Conservation (phyloP, 441 rosid species). For the Melastoma candidum region DNA sequence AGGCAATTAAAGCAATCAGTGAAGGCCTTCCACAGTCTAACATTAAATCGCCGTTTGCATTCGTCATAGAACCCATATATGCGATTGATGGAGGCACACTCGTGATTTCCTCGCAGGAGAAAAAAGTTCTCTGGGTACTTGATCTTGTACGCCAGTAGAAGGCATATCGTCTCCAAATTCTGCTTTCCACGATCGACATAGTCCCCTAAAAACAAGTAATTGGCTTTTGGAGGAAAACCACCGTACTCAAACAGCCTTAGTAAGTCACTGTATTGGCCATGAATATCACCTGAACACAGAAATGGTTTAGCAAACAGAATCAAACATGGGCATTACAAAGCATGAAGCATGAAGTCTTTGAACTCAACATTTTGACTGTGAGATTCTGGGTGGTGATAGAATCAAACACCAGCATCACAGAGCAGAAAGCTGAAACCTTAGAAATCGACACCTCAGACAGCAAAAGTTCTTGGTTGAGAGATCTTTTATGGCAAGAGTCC, state of each 20-base stretch:
- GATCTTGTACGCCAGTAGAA: conserved; percentile 79
- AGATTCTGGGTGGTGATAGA: too few relatives aligned
- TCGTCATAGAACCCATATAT: conserved; percentile 90
- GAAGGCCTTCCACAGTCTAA: conserved; percentile 79
- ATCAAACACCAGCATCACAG: too few relatives aligned
- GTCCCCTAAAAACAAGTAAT: conserved; percentile 82
- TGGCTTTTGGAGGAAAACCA: conserved; percentile 83
- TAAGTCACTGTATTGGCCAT: conserved; percentile 87
- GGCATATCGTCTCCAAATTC: conserved; percentile 88
- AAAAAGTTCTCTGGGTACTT: conserved; percentile 90
- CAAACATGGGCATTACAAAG: background rate
- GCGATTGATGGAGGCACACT: conserved; percentile 81
- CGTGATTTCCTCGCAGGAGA: conserved; percentile 82
- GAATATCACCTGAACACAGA: conserved; percentile 63
- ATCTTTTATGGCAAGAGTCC: too few relatives aligned
- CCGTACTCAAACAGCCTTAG: conserved; percentile 89
- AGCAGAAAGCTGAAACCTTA: too few relatives aligned
- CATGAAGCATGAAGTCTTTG: background rate
- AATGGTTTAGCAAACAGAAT: conserved; percentile 5
- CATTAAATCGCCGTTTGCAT: conserved; percentile 81
- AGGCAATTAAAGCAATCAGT: conserved; percentile 86
- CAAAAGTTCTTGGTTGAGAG: too few relatives aligned
- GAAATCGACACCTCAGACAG: background rate
- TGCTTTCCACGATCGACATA: conserved; percentile 95
- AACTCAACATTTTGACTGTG: too few relatives aligned